phyloP scores from a whole-genome alignment of 768 basidiomycete genomes.

The Agaricus subrufescens region DNA sequence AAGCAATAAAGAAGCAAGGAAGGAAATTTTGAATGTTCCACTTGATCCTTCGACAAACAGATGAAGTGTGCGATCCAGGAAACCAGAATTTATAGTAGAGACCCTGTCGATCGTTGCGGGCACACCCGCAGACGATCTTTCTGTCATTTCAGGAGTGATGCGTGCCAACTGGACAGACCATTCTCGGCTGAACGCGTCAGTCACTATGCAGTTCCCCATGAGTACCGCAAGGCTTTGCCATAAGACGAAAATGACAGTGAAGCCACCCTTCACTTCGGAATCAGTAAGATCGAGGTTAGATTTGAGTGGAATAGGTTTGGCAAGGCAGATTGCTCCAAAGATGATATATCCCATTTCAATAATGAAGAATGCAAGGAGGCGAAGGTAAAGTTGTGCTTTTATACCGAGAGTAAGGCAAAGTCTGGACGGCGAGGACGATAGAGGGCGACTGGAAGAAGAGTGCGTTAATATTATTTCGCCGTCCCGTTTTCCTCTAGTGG shows the following conservation, averaged over 20 bases:
- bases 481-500: not conserved
- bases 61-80: constrained; percentile 5
- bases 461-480: not conserved
- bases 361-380: not conserved
- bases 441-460: too few species aligned
- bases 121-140: too few species aligned
- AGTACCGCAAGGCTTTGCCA: constrained; percentile 3
- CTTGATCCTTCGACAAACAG: not conserved
- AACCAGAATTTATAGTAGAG: constrained; percentile 8
- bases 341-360: constrained; percentile 2
- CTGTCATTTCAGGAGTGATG: not conserved
- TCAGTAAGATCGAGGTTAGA: constrained; percentile 2
- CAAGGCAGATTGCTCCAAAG: not conserved
- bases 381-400: not conserved
- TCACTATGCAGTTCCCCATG: not conserved
- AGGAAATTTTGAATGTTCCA: too few species aligned
- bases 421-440: too few species aligned
- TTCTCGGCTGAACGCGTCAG: constrained; percentile 10
- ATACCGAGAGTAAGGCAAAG: not conserved
- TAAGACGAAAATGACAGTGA: constrained; percentile 7
- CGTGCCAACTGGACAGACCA: constrained; percentile 6
- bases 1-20: too few species aligned
- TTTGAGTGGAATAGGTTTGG: constrained; percentile 2
- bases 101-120: constrained; percentile 3
- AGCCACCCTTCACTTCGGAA: constrained; percentile 7